These are phyloP conservation scores for Lyophyllum decastes DNA, from an alignment of 768 basidiomycete genomes.

Conservation along the genomic window DNA sequence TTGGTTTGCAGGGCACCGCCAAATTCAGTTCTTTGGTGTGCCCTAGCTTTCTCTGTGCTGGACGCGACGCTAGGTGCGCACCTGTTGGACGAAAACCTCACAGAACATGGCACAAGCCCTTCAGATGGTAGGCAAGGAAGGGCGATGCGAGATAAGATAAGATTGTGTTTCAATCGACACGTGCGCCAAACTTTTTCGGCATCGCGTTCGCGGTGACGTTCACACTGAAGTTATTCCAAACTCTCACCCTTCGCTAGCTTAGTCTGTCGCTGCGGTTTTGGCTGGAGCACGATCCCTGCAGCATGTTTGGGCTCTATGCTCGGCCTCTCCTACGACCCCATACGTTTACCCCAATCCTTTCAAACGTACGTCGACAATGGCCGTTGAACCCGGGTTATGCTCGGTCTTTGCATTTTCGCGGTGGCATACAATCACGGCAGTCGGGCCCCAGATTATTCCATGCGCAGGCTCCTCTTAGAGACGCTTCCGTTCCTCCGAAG, in stretches of 20 bases:
- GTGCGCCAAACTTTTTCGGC: constrained; percentile 11
- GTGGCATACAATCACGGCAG: background rate
- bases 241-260: constrained; percentile 10
- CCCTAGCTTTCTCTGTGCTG: no score
- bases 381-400: background rate
- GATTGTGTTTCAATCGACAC: background rate
- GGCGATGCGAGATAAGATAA: constrained; percentile 14
- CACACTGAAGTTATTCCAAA: background rate
- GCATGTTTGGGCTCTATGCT: constrained; percentile 15
- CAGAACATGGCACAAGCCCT: background rate
- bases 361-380: constrained; percentile 3
- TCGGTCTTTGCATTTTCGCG: background rate
- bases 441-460: constrained; percentile 9
- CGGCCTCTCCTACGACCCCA: constrained; percentile 13
- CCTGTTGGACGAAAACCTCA: no score
- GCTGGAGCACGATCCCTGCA: constrained; percentile 6
- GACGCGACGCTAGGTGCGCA: no score
- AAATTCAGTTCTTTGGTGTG: constrained; percentile 6
- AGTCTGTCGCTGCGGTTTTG: constrained; percentile 3
- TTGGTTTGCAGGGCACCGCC: constrained; percentile 10
- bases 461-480: constrained; percentile 5
- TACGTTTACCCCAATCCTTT: constrained; percentile 3
- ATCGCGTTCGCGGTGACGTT: background rate
- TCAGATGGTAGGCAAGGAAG: no score
- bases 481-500: constrained; percentile 1